phyloP scores from a whole-genome alignment of 805 yeast genomes.

The Candida ponderosae region DNA sequence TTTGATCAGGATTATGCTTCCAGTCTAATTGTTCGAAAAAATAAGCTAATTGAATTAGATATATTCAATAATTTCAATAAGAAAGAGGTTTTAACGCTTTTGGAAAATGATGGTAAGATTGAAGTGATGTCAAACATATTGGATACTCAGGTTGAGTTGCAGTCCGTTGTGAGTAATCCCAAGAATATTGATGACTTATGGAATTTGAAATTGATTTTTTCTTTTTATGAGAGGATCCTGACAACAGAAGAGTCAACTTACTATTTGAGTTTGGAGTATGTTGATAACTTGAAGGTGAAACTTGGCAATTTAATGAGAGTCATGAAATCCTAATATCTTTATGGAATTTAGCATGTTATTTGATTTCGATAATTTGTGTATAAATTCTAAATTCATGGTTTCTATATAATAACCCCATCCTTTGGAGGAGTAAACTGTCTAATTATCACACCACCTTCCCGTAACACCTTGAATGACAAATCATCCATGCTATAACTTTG shows the following conservation, averaged over 20 bases:
- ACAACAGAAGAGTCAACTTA: constrained; percentile 26
- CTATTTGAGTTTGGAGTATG: constrained; percentile 40
- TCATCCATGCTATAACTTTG: constrained; percentile 90
- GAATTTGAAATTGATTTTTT: constrained; percentile 55
- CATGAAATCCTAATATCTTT: too few species aligned
- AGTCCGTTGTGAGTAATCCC: constrained; percentile 33
- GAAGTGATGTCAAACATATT: constrained; percentile 34
- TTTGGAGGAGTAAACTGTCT: constrained; percentile 43
- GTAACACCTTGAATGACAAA: constrained; percentile 61
- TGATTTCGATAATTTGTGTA: too few species aligned
- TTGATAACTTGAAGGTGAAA: constrained; percentile 42
- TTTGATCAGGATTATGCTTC: constrained; percentile 6
- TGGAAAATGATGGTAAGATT: constrained; percentile 6
- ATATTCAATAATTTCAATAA: constrained; percentile 10
- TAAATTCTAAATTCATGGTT: neutral
- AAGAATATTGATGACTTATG: constrained; percentile 45
- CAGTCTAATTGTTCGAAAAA: neutral
- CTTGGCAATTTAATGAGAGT: constrained; percentile 26
- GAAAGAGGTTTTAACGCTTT: constrained; percentile 9
- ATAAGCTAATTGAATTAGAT: constrained; percentile 6
- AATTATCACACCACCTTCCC: constrained; percentile 63
- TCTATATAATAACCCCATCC: constrained; percentile 12
- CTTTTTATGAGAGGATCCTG: constrained; percentile 42
- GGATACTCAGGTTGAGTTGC: constrained; percentile 50
- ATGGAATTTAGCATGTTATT: too few species aligned